Evolutionary conservation across 139 green algal genomes (phyloP), one percentile per base, ranked within the genome.

Genomic region (Micractinium conductrix): DNA sequence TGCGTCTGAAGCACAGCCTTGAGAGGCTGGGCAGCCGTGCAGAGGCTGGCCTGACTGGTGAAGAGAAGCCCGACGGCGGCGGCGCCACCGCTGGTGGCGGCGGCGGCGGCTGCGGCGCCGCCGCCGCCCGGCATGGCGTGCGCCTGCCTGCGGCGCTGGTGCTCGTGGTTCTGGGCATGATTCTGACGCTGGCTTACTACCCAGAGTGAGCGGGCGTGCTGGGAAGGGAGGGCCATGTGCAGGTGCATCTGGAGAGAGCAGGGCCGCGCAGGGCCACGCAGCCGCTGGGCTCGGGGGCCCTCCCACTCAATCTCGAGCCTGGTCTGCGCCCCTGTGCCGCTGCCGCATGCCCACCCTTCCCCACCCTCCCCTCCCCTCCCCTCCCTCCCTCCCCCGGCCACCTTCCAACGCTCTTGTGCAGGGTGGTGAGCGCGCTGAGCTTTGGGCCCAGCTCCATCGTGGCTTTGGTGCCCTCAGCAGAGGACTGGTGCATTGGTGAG

Each of bases 121-220:
- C 55, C 0, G 70, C 35, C 38, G 42, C 1, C 42, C 28, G 42
- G 55, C 55, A 37, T 55, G n/a, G 76, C 12, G 30, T 30, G 4
- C 55, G 45, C 2, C 68, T 94, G 4, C 94, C 93, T 9, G 73
- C 90, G 7, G 93, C 94, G 8, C 86, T 96, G n/a, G 19, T 97
- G 21, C 37, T 95, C 28, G 88, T 95, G 58, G 30, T 95, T 17
- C 2, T 92, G 37, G 93, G 93, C 0, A n/a, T 96, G 33, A 33
- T 94, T n/a, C 21, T 95, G 40, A 86, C 85, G 1, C 60, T 93
- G 2, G 53, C 82, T 12, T 55, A 78, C 43, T n/a, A 58, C 21
- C 70, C 70, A 58, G 70, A 78, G 70, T 78, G 43, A 78, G 67
- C 8, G 14, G 50, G 50, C 14, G 14, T 14, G 50, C 50, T 60